Evolutionary conservation across 176 grass and related monocot species (phyloP), one percentile per base, ranked within the genome.

Genomic region (Oryza punctata): DNA sequence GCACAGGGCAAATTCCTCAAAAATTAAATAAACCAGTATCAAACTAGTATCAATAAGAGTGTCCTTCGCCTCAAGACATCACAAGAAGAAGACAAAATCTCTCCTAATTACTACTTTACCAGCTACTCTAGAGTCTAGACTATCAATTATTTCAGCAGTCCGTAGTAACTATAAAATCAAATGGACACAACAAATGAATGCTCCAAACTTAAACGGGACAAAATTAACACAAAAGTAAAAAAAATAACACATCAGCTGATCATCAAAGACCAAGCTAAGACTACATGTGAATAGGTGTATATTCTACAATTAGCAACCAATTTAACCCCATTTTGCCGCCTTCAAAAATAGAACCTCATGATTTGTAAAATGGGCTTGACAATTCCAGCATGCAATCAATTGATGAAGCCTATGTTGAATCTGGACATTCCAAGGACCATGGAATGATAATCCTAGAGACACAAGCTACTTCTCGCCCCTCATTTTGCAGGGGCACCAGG

Each of bases 301-400:
- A 86, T 75, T 83, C 88, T 83, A 90, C 88, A 86, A 83, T 81
- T 82, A 86, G 73, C 61, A 79, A 86, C 64, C 79, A 79, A 63
- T 70, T 67, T 23, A 37, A 7, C 24, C 18, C 19, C 26, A n/a
- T 28, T 65, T 41, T 90, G 59, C 45, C 65, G 67, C 79, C 71
- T 78, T 68, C 73, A 77, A 87, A 90, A 91, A 91, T 73, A 75
- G 76, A 87, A 79, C 29, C 70, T 59, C n/a, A 29, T 65, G 76
- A 65, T 21, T 32, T 70, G 19, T 69, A 75, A 50, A 32, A 30
- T 69, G 65, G 18, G 5, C 45, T 85, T 80, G 28, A 83, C 65
- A 80, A 82, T 81, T 81, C 80, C 44, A 0, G 32, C 63, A 63
- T 27, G 59, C 29, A 76, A 84, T 64, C 84, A 86, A 78, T 40